Conservation (phyloP, 345 rosid genomes). For the Sisymbrium irio region DNA sequence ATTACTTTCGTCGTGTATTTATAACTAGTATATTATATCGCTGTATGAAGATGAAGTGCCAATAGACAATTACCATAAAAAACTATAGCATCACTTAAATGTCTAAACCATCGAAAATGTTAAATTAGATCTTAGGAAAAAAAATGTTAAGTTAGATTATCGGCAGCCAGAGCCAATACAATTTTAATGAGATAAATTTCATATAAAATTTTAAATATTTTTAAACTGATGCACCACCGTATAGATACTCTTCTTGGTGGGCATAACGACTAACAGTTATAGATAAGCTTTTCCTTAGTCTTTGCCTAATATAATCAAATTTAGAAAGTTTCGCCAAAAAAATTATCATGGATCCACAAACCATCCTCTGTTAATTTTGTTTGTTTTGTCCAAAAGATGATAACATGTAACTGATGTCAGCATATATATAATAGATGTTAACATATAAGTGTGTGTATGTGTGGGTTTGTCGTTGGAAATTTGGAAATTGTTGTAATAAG, state of each 20-base stretch:
- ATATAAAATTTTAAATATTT: background rate
- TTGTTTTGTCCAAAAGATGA: background rate
- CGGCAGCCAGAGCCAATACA: background rate
- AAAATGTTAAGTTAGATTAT: background rate
- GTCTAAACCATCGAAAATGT: background rate
- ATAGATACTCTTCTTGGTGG: slow-evolving; percentile 18
- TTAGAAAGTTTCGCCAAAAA: slow-evolving; percentile 20
- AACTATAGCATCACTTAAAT: background rate
- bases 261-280: slow-evolving; percentile 14
- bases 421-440: background rate
- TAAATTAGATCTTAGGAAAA: background rate
- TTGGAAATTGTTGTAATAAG: background rate
- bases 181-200: background rate
- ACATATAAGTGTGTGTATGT: background rate
- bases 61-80: background rate
- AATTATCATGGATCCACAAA: slow-evolving; percentile 33
- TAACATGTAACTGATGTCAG: slow-evolving; percentile 21
- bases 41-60: background rate
- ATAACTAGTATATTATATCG: background rate
- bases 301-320: slow-evolving; percentile 22
- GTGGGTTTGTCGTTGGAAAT: background rate
- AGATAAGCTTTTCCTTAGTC: slow-evolving; percentile 29
- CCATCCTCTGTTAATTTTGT: background rate
- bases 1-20: background rate
- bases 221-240: slow-evolving; percentile 5